Percentiles rank a stretch among this genome's conserved stretches.
Conservation (phyloP, 192 early-diverging fungal genomes). For the Coemansia sp. region DNA sequence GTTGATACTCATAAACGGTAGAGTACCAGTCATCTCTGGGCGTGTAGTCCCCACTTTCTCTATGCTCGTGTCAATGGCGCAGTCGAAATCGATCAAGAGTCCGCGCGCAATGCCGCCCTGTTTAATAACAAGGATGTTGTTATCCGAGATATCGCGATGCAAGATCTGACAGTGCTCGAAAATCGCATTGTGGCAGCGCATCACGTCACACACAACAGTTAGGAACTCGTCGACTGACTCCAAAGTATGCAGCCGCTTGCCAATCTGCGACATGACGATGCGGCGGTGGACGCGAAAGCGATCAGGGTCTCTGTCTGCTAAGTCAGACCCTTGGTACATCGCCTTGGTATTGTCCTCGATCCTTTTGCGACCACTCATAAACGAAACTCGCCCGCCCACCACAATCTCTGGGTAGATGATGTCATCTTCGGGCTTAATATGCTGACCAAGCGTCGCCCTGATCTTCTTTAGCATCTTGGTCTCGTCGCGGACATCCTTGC, state of each 20-base stretch:
- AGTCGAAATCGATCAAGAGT: constrained; percentile 35
- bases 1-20: constrained; percentile 36
- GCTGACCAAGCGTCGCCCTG: neutral
- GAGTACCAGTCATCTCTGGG: constrained; percentile 11
- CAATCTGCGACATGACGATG: constrained; percentile 19
- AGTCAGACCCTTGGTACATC: too few relatives aligned
- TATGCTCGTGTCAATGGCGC: neutral
- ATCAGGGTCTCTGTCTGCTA: too few relatives aligned
- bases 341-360: constrained; percentile 1
- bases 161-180: constrained; percentile 17
- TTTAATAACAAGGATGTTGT: constrained; percentile 28
- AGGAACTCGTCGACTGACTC: constrained; percentile 21
- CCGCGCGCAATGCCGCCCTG: constrained; percentile 13
- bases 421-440: neutral
- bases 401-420: constrained; percentile 5
- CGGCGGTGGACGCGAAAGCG: constrained; percentile 4
- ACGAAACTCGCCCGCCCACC: constrained; percentile 1
- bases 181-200: constrained; percentile 24
- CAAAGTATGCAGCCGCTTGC: neutral
- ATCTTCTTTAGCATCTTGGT: constrained; percentile 1
- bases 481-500: neutral
- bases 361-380: neutral
- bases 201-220: constrained; percentile 28
- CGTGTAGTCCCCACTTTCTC: neutral
- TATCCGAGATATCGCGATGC: constrained; percentile 33